phyloP scores from a whole-genome alignment of 176 grass and related monocot genomes.

The Carex myosuroides region DNA sequence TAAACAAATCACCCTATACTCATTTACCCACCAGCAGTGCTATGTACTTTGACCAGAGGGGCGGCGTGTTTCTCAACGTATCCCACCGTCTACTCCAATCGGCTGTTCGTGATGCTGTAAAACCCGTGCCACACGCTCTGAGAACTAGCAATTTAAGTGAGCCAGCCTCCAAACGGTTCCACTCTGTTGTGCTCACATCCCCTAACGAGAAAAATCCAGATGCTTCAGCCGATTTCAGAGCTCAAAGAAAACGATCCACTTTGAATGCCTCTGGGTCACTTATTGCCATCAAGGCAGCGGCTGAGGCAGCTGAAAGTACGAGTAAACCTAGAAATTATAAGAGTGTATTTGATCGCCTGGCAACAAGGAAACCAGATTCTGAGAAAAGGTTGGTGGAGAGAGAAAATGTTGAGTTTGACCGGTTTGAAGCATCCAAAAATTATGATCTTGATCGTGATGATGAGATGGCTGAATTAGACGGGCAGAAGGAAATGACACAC shows the following conservation, averaged over 20 bases:
- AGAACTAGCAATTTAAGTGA: conserved; percentile 37
- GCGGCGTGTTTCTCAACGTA: conserved; percentile 45
- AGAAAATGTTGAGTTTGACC: conserved; percentile 37
- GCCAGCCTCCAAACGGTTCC: conserved; percentile 59
- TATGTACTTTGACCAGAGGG: conserved; percentile 47
- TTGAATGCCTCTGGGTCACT: conserved; percentile 47
- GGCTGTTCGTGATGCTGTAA: conserved; percentile 89
- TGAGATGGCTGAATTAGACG: conserved; percentile 29
- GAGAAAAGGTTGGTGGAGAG: conserved; percentile 18
- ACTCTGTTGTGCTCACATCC: conserved; percentile 63
- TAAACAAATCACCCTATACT: background rate
- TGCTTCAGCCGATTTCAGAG: conserved; percentile 27
- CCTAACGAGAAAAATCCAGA: conserved; percentile 31
- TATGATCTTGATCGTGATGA: conserved; percentile 41
- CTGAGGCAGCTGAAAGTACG: conserved; percentile 69
- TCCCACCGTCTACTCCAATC: conserved; percentile 80
- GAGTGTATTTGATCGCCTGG: conserved; percentile 85
- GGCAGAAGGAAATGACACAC: conserved; percentile 35
- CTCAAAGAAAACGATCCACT: conserved; percentile 49
- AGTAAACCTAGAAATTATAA: conserved; percentile 53
- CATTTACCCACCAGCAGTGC: conserved; percentile 6
- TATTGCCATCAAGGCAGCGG: conserved; percentile 67
- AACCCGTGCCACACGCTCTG: conserved; percentile 40
- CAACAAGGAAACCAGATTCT: conserved; percentile 41
- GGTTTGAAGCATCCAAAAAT: conserved; percentile 17